Base-by-base conservation (phyloP, 345 rosid genomes). In the Isatis tinctoria region DNA sequence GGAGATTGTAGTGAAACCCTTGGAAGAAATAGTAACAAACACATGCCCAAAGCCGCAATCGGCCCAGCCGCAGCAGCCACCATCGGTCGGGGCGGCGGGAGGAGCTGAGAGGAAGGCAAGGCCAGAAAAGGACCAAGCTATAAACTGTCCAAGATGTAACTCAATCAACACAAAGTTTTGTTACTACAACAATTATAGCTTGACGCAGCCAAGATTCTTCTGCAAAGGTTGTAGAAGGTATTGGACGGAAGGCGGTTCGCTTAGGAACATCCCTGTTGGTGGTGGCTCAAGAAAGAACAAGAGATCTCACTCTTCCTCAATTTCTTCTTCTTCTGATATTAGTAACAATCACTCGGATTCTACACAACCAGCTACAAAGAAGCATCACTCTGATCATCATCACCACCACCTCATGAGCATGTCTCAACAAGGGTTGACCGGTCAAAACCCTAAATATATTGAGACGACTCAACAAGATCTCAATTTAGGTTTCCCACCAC, bases 211-310 rank as follows among this genome's bases (percentile, higher is more conserved):
- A 17, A 87, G 99, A 72, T 95, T 88, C 84, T 89, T 90, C 54
- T 95, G 99, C 81, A 95, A 95, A 90, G 86, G 94, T 64, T 95
- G 99, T 75, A 82, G 92, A 83, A 90, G 99, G 85, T 95, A 95
- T 60, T 95, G 99, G 99, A 95, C 99, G 27, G 96, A 92, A 76
- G 99, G 99, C 6, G 99, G 99, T 8, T 92, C 99, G 14, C 86
- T 92, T 2, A 84, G 98, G 63, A 95, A 90, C 76, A 95, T 95
- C 68, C 99, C 99, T 22, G 98, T 95, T 11, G 99, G 99, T 16
- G 99, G 99, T 33, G 96, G 94, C 73, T 92, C 99, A 60, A 89
- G 98, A 67, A 95, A 90, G 90, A 95, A 95, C 87, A 95, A 90
- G 82, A 88, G 97, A 83, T 84, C 96, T 28, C 69, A 86, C 24